Percentiles rank a stretch among this genome's conserved stretches.
These are phyloP conservation scores for Linderina pennispora DNA, from an alignment of 192 early-diverging fungal genomes.

Conservation along the genomic window DNA sequence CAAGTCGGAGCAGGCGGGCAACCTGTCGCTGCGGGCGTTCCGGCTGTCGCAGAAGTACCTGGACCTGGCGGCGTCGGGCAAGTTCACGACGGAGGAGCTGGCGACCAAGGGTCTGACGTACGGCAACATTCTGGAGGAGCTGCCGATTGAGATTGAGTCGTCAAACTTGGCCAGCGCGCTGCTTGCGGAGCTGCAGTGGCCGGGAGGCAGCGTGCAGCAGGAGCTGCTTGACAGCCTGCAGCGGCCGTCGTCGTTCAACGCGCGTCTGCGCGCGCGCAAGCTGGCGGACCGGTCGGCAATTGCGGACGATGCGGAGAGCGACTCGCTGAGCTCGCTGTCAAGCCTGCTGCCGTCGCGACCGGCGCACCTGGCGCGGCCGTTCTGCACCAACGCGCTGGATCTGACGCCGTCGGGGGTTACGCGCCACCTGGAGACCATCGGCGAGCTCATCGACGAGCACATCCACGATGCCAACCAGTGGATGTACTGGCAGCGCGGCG, in stretches of 20 bases:
- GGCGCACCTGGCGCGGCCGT: constrained; percentile 48
- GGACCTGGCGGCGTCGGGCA: constrained; percentile 71
- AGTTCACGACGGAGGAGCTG: constrained; percentile 82
- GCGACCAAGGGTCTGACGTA: constrained; percentile 72
- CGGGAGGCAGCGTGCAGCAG: constrained; percentile 25
- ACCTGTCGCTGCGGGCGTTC: constrained; percentile 80
- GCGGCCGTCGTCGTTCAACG: constrained; percentile 47
- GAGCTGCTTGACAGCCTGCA: constrained; percentile 70
- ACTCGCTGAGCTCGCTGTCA: constrained; percentile 29
- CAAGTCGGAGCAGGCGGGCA: constrained; percentile 75
- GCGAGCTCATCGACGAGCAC: constrained; percentile 90
- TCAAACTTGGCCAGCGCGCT: constrained; percentile 74
- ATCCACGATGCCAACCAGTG: constrained; percentile 88
- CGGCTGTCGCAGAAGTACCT: constrained; percentile 82
- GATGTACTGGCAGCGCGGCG: constrained; percentile 90
- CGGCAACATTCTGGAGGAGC: constrained; percentile 81
- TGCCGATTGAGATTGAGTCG: constrained; percentile 85
- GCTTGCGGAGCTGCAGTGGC: constrained; percentile 62
- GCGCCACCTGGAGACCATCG: constrained; percentile 64
- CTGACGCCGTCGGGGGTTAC: constrained; percentile 48
- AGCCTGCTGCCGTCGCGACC: constrained; percentile 37
- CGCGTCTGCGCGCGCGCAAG: constrained; percentile 49
- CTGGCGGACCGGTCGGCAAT: constrained; percentile 58
- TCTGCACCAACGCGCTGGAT: constrained; percentile 64
- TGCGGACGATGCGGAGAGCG: constrained; percentile 48